These are phyloP conservation scores for Trichophyton verrucosum DNA, from an alignment of 2,329 filamentous ascomycete genomes.

Conservation along the genomic window DNA sequence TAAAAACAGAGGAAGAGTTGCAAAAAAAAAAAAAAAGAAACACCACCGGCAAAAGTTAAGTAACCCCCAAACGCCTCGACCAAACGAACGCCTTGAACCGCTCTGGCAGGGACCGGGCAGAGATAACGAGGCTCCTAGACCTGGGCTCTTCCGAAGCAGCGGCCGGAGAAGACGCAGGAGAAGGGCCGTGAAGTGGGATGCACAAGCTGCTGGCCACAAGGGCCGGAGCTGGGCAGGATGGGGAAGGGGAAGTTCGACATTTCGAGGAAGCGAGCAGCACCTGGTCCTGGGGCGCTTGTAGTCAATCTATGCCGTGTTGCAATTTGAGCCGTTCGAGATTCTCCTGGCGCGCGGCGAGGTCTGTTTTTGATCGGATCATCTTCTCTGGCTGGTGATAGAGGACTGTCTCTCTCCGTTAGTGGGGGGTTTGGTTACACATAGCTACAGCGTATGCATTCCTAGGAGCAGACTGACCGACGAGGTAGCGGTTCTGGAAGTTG, in stretches of 20 bases:
- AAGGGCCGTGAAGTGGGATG: background rate
- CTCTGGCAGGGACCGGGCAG: background rate
- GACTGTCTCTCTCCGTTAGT: constrained; percentile 32
- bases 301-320: constrained; percentile 97
- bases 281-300: background rate
- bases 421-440: background rate
- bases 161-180: background rate
- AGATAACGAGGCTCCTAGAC: background rate
- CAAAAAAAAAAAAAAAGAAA: background rate
- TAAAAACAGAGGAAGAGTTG: background rate
- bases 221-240: background rate
- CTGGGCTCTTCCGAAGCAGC: background rate
- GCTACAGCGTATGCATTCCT: background rate
- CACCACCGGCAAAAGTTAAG: background rate
- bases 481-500: constrained; percentile 99
- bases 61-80: constrained; percentile 1
- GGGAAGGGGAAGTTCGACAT: background rate
- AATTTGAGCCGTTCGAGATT: constrained; percentile 97
- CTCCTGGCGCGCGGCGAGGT: constrained; percentile 84
- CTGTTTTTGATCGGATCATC: constrained; percentile 78
- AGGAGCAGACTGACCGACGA: constrained; percentile 61
- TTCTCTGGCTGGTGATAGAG: constrained; percentile 68
- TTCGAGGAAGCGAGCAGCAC: background rate
- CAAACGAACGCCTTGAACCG: constrained; percentile 1
- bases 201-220: background rate